A percentile compares a stretch with the other conserved stretches of the same genome.
phyloP scores from a whole-genome alignment of 2,329 filamentous ascomycete species.

The Tolypocladium album region DNA sequence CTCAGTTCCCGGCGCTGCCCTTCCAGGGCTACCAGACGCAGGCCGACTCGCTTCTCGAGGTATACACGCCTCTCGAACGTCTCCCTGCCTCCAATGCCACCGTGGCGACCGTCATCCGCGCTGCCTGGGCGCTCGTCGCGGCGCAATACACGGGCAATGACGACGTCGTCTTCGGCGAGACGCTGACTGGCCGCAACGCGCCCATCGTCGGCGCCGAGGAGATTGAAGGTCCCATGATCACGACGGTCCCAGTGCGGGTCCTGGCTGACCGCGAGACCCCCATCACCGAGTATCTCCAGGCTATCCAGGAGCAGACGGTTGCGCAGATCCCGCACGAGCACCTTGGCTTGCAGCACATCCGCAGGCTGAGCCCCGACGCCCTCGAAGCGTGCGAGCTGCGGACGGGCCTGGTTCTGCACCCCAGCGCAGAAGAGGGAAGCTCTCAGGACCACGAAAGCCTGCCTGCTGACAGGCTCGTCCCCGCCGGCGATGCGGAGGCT shows the following conservation, averaged over 20 bases:
- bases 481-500: conserved; percentile 43
- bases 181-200: conserved; percentile 44
- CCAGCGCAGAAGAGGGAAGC: conserved; percentile 21
- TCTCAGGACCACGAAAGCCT: conserved; percentile 13
- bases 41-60: conserved; percentile 41
- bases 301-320: conserved; percentile 44
- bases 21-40: conserved; percentile 35
- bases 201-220: conserved; percentile 36
- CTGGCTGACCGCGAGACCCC: conserved; percentile 8
- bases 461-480: conserved; percentile 41
- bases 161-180: conserved; percentile 50
- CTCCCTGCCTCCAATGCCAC: conserved; percentile 31
- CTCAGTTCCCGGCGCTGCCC: conserved; percentile 38
- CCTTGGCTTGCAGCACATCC: conserved; percentile 48
- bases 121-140: conserved; percentile 46
- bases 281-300: conserved; percentile 40
- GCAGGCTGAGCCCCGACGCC: conserved; percentile 42
- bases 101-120: conserved; percentile 44
- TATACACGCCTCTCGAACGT: conserved; percentile 31
- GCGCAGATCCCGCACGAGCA: conserved; percentile 55
- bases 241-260: conserved; percentile 44
- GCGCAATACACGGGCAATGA: conserved; percentile 39
- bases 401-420: conserved; percentile 44
- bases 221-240: conserved; percentile 51
- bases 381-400: conserved; percentile 45